Evolutionary conservation across 2,329 filamentous ascomycete genomes (phyloP).

Genomic region (Rachicladosporium sp.): DNA sequence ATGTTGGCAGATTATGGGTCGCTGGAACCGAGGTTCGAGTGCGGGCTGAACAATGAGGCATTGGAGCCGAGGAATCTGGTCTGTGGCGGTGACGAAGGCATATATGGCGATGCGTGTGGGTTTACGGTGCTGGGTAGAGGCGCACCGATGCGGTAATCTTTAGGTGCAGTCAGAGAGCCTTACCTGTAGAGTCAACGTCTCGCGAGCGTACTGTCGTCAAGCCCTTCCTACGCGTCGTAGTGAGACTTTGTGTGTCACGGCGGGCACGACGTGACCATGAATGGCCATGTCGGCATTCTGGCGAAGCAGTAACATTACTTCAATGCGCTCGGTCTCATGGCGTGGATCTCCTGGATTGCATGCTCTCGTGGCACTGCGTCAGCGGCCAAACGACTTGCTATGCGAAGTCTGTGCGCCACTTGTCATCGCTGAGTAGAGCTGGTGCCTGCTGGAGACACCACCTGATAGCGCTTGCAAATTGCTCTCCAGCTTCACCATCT

Average conservation of each 20-base stretch:
- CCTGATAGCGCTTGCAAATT: slow-evolving; percentile 9
- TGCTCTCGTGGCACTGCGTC: slow-evolving; percentile 2
- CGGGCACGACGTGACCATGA: too few relatives aligned
- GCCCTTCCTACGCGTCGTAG: too few relatives aligned
- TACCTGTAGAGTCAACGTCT: too few relatives aligned
- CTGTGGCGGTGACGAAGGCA: slow-evolving; percentile 7
- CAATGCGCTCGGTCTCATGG: too few relatives aligned
- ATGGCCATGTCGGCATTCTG: too few relatives aligned
- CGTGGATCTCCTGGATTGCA: background rate
- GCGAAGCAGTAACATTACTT: too few relatives aligned
- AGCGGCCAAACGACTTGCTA: slow-evolving; percentile 9
- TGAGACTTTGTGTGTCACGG: too few relatives aligned
- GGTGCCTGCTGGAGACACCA: slow-evolving; percentile 8
- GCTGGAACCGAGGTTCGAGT: slow-evolving; percentile 6
- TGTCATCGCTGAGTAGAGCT: slow-evolving; percentile 1
- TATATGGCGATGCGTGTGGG: slow-evolving; percentile 8
- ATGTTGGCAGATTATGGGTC: slow-evolving; percentile 8
- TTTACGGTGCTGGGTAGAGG: slow-evolving; percentile 7
- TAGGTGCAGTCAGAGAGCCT: too few relatives aligned
- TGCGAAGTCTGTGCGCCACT: slow-evolving; percentile 9
- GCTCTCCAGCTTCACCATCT: slow-evolving; percentile 8
- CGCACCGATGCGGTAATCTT: background rate
- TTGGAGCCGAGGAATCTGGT: slow-evolving; percentile 7
- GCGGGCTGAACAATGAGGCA: slow-evolving; percentile 6
- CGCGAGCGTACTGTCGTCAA: too few relatives aligned